Evolutionary conservation across 1,284 basidiomycete species (phyloP).

Genomic region (Fistulinella cinereoalba): DNA sequence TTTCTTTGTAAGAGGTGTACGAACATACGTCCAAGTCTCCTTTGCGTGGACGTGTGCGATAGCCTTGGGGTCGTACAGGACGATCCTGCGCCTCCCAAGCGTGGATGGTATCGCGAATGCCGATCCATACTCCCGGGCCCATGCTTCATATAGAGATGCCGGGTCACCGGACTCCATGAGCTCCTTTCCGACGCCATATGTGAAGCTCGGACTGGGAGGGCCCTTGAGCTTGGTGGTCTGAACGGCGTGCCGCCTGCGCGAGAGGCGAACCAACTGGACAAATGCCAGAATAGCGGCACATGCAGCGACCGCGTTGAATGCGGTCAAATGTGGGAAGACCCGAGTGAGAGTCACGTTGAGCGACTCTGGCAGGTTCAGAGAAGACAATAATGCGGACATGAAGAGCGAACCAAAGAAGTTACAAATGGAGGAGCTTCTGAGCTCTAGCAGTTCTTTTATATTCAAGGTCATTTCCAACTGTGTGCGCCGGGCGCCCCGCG

Average conservation of each 20-base stretch:
- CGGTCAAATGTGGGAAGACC: background rate
- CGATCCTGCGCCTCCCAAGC: slow-evolving; percentile 40
- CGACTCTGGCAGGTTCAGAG: background rate
- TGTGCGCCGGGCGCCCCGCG: too few species aligned
- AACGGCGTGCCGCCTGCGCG: slow-evolving; percentile 2
- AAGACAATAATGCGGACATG: too few species aligned
- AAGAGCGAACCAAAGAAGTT: too few species aligned
- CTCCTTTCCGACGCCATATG: slow-evolving; percentile 14
- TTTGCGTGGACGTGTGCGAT: slow-evolving; percentile 50
- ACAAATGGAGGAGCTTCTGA: too few species aligned
- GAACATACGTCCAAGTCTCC: slow-evolving; percentile 49
- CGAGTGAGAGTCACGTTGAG: background rate
- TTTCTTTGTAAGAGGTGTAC: slow-evolving; percentile 35
- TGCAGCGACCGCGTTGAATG: background rate
- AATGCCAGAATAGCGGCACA: slow-evolving; percentile 1
- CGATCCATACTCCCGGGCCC: slow-evolving; percentile 34
- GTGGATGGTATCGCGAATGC: slow-evolving; percentile 42
- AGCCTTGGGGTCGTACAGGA: slow-evolving; percentile 54
- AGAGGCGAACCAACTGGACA: background rate
- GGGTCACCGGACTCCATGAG: slow-evolving; percentile 6
- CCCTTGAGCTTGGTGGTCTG: slow-evolving; percentile 18
- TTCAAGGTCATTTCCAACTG: too few species aligned
- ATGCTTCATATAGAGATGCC: slow-evolving; percentile 15
- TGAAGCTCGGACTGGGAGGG: slow-evolving; percentile 16
- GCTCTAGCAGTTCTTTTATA: too few species aligned